These are phyloP conservation scores for Lantana camara DNA, from an alignment of 257 asterid genomes.

Conservation along the genomic window DNA sequence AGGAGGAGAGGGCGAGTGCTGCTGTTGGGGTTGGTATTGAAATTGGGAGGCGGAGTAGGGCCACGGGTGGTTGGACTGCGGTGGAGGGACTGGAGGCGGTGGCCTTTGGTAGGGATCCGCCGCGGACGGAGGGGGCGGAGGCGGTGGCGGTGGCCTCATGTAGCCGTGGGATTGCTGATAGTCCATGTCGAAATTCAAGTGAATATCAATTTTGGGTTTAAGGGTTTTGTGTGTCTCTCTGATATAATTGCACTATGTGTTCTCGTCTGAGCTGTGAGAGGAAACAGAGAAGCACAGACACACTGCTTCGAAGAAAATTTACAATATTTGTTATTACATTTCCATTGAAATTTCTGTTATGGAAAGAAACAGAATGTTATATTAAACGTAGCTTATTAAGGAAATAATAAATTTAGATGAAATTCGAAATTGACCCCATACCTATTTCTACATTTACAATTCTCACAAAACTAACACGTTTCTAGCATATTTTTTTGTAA, in stretches of 20 bases:
- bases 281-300: background rate
- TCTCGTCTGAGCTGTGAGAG: background rate
- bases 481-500: no score
- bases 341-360: no score
- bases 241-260: background rate
- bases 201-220: conserved; percentile 30
- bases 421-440: no score
- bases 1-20: conserved; percentile 61
- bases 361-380: no score
- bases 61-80: conserved; percentile 46
- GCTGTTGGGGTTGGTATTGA: conserved; percentile 67
- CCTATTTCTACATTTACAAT: no score
- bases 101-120: conserved; percentile 64
- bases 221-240: conserved; percentile 38
- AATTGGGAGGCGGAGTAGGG: conserved; percentile 58
- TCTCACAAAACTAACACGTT: no score
- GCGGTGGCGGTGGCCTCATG: conserved; percentile 60
- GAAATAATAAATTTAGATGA: no score
- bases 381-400: no score
- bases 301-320: no score
- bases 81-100: conserved; percentile 47
- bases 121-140: conserved; percentile 50
- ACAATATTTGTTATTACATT: no score
- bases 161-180: conserved; percentile 62
- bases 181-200: conserved; percentile 40